Base-by-base conservation (phyloP, 192 early-diverging fungal genomes). In the Podila verticillata region DNA sequence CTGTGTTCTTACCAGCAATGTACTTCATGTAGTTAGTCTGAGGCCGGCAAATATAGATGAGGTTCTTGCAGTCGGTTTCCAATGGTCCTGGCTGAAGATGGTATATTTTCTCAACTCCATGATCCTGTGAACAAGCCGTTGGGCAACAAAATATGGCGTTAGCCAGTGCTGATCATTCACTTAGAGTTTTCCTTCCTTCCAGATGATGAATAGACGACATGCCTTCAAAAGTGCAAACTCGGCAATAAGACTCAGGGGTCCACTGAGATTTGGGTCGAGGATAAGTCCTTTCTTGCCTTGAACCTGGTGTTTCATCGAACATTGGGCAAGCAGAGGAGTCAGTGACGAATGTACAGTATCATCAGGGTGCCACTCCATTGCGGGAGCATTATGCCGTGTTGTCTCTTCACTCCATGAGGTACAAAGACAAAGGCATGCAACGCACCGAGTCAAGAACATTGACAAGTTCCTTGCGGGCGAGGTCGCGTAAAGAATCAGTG, bases 71-170 rank as follows among this genome's bases (percentile, higher is more conserved):
- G 34, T 95, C 95, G 0, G 91, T 93, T 8, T 93, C 91, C 65
- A 93, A 66, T 35, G 79, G 84, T 19, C 79, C 85, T n/a, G 87
- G 65, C 22, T 93, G 84, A 24, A 98, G 86, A 70, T 96, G 90
- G 79, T 93, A 96, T 61, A 98, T 93, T 85, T 95, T 97, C 64
- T 97, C 95, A 15, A 97, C 95, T 24, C 97, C 97, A 86, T 98
- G 97, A 68, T 98, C 97, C 91, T 94, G 72, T 65, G 39, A 44
- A 17, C 39, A 44, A 15, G 39, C 39, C 3, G 39, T 44, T 44
- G 39, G 39, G 0, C 31, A 24, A 36, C 1, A 39, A 47, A 30
- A 44, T 1, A 32, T 15, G 60, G 19, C 17, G 12, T 65, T 19
- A 26, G 44, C 12, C 13, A 8, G 15, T 29, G 39, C 17, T 44